A percentile compares a stretch with the other conserved stretches of the same genome.
Evolutionary conservation across 148 eudicot genomes (phyloP).

Genomic region (Vaccinium macrocarpon): DNA sequence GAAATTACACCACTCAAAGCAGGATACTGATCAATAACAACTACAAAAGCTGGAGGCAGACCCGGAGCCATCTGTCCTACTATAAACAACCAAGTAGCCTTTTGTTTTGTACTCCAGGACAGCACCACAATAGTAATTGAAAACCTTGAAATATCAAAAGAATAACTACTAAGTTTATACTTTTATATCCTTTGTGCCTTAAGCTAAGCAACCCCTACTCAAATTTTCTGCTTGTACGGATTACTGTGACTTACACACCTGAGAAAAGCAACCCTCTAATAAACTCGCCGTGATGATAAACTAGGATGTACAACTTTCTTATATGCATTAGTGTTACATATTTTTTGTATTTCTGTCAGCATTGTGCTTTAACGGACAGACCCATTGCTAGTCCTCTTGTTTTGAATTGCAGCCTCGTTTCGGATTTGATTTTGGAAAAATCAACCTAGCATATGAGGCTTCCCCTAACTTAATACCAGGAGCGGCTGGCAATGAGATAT

Average conservation of each 20-base stretch:
- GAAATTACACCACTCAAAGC: not conserved
- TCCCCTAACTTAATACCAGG: not conserved
- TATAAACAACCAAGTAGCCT: not conserved
- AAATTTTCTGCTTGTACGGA: not conserved
- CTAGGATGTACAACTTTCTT: not conserved
- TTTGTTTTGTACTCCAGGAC: not conserved
- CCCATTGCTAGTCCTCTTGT: not conserved
- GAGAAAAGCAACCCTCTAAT: constrained; percentile 1
- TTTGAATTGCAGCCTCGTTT: not conserved
- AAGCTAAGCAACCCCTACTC: not conserved
- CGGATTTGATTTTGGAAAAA: not conserved
- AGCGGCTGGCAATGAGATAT: not conserved
- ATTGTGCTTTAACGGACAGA: not conserved
- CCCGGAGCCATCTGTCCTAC: not conserved
- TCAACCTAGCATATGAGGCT: not conserved
- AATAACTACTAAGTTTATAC: not conserved
- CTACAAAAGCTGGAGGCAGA: not conserved
- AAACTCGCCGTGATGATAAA: not conserved
- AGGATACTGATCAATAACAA: not conserved
- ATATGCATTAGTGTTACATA: not conserved
- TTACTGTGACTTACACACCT: not conserved
- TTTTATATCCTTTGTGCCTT: not conserved
- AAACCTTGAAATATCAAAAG: not conserved
- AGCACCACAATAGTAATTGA: not conserved
- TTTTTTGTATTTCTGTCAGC: not conserved